Evolutionary conservation across 768 basidiomycete species (phyloP), one percentile per base, ranked within the genome.

Genomic region (Xerocomellus dryophilus): DNA sequence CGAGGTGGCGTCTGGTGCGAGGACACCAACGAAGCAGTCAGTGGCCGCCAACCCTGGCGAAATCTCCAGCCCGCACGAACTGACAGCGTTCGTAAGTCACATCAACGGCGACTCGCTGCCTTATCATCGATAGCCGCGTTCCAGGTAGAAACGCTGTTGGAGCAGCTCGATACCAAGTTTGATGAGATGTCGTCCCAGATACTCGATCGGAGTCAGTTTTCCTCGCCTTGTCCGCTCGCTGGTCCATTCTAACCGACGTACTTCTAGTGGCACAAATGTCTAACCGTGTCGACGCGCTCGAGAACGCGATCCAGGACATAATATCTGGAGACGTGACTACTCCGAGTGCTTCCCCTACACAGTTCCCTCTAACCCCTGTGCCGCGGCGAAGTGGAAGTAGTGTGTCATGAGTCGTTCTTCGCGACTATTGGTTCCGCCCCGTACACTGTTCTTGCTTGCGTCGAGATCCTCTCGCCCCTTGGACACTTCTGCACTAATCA

Each of bases 151-250:
- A 88, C 83, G 12, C 74, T 97, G 20, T 73, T 97, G 11, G 88
- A 91, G 60, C 88, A 94, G 62, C 77, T 97, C n/a, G 93, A 97
- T 64, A 63, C 81, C 44, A 90, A 90, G 58, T 96, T 97, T 63
- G 92, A 96, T 62, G 88, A 93, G 48, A 95, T 95, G 92, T 95
- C 93, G 31, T 78, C 78, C 18, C 89, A 95, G 68, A 90, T 97
- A 58, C 78, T 96, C 57, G 87, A 90, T 53, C 78, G 87, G 62
- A 91, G 89, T 92, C 66, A 61, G 86, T 79, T 15, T 35, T 31
- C 47, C 25, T 40, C 51, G 38, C 51, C 42, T 45, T 42, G 11
- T 59, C 49, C 35, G 44, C 38, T 49, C 38, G 23, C 38, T 29
- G 15, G 45, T 11, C 15, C 32, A 17, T 36, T 18, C 54, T 54